phyloP scores from a whole-genome alignment of 2,329 filamentous ascomycete genomes.

The Chlorencoelia australis region DNA sequence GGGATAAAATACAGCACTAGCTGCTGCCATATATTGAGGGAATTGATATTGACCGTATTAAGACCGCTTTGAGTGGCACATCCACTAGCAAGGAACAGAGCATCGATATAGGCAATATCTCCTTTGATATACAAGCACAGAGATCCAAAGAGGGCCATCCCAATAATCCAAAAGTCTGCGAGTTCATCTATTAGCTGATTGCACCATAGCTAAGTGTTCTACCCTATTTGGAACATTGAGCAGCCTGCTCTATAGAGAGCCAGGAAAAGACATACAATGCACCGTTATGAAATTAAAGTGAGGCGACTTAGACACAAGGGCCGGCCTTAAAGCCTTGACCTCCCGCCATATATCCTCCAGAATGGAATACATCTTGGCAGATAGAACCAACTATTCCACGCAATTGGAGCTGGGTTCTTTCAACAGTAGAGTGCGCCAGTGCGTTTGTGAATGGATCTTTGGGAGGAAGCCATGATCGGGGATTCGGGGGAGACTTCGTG shows the following conservation, averaged over 20 bases:
- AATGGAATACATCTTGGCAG: slow-evolving; percentile 18
- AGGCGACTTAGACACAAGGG: slow-evolving; percentile 49
- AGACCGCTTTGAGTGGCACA: slow-evolving; percentile 85
- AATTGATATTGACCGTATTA: slow-evolving; percentile 67
- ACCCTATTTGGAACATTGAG: background rate
- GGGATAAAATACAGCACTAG: slow-evolving; percentile 60
- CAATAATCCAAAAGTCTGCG: slow-evolving; percentile 70
- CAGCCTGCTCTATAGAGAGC: no score
- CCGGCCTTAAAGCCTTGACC: slow-evolving; percentile 41
- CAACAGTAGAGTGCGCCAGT: no score
- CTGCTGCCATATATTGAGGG: slow-evolving; percentile 62
- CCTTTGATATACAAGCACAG: slow-evolving; percentile 61
- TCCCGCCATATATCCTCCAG: slow-evolving; percentile 29
- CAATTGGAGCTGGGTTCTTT: no score
- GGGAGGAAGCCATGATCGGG: no score
- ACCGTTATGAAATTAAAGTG: slow-evolving; percentile 74
- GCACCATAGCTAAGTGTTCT: background rate
- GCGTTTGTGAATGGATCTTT: no score
- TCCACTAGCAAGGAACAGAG: slow-evolving; percentile 79
- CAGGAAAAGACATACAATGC: slow-evolving; percentile 61
- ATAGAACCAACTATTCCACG: no score
- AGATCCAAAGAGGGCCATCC: slow-evolving; percentile 62
- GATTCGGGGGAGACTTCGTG: no score
- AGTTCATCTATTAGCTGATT: background rate
- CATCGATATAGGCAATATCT: slow-evolving; percentile 69